Percentiles rank a stretch among this genome's conserved stretches.
phyloP scores from a whole-genome alignment of 257 asterid genomes.

The Nicotiana benthamiana region DNA sequence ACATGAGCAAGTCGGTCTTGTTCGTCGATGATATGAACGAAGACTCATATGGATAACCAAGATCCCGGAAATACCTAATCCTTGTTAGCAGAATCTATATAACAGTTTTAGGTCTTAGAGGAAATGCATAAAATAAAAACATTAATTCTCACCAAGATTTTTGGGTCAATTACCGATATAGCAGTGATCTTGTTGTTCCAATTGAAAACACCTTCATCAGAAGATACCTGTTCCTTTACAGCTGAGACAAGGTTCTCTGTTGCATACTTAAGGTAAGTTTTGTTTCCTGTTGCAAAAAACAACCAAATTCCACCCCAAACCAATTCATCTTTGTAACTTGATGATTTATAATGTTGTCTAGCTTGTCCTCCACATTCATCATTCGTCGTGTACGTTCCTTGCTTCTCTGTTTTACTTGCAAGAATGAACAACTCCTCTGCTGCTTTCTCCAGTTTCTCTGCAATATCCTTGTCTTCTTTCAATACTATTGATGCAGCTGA shows the following conservation, averaged over 20 bases:
- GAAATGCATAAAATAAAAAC: neutral
- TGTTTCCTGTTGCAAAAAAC: conserved; percentile 48
- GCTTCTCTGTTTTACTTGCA: conserved; percentile 20
- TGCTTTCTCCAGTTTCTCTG: conserved; percentile 21
- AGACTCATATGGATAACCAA: conserved; percentile 53
- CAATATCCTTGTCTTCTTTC: conserved; percentile 18
- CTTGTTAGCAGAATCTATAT: conserved; percentile 38
- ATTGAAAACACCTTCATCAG: conserved; percentile 33
- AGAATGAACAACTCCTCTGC: conserved; percentile 31
- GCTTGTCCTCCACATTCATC: conserved; percentile 41
- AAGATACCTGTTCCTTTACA: conserved; percentile 30
- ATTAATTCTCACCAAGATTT: neutral
- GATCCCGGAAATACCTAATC: conserved; percentile 41
- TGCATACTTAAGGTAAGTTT: conserved; percentile 36
- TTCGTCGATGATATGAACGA: conserved; percentile 33
- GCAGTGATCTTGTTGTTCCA: conserved; percentile 59
- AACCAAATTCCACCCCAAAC: conserved; percentile 56
- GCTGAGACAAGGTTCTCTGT: conserved; percentile 31
- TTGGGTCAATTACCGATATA: conserved; percentile 22
- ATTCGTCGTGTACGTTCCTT: conserved; percentile 27
- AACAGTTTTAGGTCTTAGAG: neutral
- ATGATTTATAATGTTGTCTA: conserved; percentile 29
- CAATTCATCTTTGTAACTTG: conserved; percentile 41
- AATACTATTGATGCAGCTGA: conserved; percentile 54
- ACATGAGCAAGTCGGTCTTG: conserved; percentile 45